phyloP scores from a whole-genome alignment of 257 asterid species.

The Solanum neorickii region DNA sequence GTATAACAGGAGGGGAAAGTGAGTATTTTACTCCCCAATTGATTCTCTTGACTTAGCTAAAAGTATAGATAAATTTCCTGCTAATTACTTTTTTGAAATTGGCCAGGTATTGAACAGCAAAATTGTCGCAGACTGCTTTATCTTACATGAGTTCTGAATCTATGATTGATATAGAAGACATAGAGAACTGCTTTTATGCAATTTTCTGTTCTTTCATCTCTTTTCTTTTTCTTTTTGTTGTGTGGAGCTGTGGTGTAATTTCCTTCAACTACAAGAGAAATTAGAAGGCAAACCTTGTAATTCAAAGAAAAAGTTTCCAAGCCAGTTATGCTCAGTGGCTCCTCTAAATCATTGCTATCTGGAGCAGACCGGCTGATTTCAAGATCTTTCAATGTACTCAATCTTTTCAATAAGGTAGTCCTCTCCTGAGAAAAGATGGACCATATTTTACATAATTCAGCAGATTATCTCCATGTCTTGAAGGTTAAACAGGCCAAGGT shows the following conservation, averaged over 20 bases:
- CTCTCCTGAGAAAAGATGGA: slow-evolving; percentile 45
- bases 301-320: slow-evolving; percentile 92
- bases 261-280: not conserved
- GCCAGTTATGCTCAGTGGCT: slow-evolving; percentile 85
- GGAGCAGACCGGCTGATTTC: slow-evolving; percentile 49
- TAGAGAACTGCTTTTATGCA: not conserved
- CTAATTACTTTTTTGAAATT: not conserved
- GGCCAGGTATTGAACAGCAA: not conserved
- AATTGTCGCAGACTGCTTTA: not conserved
- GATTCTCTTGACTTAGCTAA: not conserved
- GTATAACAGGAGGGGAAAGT: not conserved
- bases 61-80: not conserved
- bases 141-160: not conserved
- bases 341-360: slow-evolving; percentile 52
- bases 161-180: not conserved
- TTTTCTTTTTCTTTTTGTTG: not conserved
- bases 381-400: slow-evolving; percentile 80
- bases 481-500: not conserved
- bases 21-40: not conserved
- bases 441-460: not conserved
- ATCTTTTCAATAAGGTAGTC: slow-evolving; percentile 77
- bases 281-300: slow-evolving; percentile 53
- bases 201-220: not conserved
- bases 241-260: not conserved
- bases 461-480: not conserved